Base-by-base conservation (phyloP, 2,329 filamentous ascomycete species). In the Aspergillus persii region DNA sequence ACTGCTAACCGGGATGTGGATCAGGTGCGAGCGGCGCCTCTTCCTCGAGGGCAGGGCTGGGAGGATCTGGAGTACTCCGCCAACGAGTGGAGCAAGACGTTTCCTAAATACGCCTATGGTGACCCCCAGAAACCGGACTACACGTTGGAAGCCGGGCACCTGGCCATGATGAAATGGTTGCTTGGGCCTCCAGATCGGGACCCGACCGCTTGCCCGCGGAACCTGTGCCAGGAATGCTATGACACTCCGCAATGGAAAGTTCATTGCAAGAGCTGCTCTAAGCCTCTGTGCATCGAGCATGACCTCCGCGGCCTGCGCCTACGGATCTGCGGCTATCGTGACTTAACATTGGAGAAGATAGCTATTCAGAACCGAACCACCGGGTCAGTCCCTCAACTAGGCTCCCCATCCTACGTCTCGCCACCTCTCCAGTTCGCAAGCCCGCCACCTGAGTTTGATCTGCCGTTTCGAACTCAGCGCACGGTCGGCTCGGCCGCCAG, bases 201-300 rank as follows among this genome's bases (percentile, higher is more conserved):
- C 73, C 74, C 69, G 59, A 83, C 68, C 69, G 79, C 77, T 27
- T 85, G 80, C 66, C 84, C 84, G 2, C 79, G 84, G 48, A 83
- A 83, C 50, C 69, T 86, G 18, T 86, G 84, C 66, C 79, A 83
- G 54, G 82, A 84, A 58, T 86, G 84, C 68, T 84, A 84, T 63
- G 78, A 80, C 31, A 82, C 80, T n/a, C 81, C 83, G 50, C 78
- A 81, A 51, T 86, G 84, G 84, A 85, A 84, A 65, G 79, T 86
- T n/a, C 78, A 81, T 44, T 86, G 84, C 69, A 81, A 83, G 65
- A 79, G 76, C 48, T 86, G 84, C 72, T 83, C 83, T 46, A 83
- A 78, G 56, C 79, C 83, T 2, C 73, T 86, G 29, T 86, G 84
- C 70, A 84, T 85, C 64, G 83, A 85, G 64, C 84, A 86, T 68